A percentile compares a stretch with the other conserved stretches of the same genome.
These are phyloP conservation scores for Penicillium nucicola DNA, from an alignment of 495 filamentous ascomycete genomes.

Conservation along the genomic window DNA sequence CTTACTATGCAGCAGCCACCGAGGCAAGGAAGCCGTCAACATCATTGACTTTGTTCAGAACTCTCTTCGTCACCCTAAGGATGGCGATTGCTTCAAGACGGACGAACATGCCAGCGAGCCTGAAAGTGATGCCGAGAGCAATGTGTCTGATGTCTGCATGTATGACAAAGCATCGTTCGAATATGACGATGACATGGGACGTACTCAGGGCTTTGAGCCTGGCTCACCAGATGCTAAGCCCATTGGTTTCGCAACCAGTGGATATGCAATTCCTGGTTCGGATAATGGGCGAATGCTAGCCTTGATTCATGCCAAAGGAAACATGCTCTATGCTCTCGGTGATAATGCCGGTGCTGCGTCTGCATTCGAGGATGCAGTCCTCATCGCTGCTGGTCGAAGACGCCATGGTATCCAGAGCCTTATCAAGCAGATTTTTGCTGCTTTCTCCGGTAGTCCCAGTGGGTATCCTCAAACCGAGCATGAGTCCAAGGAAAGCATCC, in stretches of 20 bases:
- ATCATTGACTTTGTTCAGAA: slow-evolving; percentile 88
- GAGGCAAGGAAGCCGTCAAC: slow-evolving; percentile 80
- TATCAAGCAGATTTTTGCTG: slow-evolving; percentile 75
- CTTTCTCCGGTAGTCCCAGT: slow-evolving; percentile 51
- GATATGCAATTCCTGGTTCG: slow-evolving; percentile 78
- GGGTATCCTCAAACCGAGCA: slow-evolving; percentile 25
- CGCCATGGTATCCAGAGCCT: slow-evolving; percentile 72
- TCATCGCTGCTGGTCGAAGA: slow-evolving; percentile 77
- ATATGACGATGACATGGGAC: slow-evolving; percentile 48
- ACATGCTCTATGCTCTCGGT: slow-evolving; percentile 92
- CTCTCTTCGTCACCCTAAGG: slow-evolving; percentile 57
- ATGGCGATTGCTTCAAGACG: slow-evolving; percentile 45
- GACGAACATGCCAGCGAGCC: slow-evolving; percentile 55
- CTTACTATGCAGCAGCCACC: slow-evolving; percentile 75
- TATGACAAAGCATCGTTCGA: slow-evolving; percentile 59
- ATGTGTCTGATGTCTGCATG: slow-evolving; percentile 43
- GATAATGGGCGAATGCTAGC: slow-evolving; percentile 94
- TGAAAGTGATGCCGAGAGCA: slow-evolving; percentile 53
- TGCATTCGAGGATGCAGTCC: slow-evolving; percentile 92
- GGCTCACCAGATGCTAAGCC: slow-evolving; percentile 28
- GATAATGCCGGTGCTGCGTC: slow-evolving; percentile 79
- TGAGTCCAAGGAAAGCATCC: slow-evolving; percentile 56
- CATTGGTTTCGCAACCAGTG: slow-evolving; percentile 74
- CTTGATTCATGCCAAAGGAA: slow-evolving; percentile 93
- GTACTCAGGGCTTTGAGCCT: slow-evolving; percentile 18